Evolutionary conservation across 345 rosid species (phyloP), one percentile per base, ranked within the genome.

Genomic region (Anacardium occidentale): DNA sequence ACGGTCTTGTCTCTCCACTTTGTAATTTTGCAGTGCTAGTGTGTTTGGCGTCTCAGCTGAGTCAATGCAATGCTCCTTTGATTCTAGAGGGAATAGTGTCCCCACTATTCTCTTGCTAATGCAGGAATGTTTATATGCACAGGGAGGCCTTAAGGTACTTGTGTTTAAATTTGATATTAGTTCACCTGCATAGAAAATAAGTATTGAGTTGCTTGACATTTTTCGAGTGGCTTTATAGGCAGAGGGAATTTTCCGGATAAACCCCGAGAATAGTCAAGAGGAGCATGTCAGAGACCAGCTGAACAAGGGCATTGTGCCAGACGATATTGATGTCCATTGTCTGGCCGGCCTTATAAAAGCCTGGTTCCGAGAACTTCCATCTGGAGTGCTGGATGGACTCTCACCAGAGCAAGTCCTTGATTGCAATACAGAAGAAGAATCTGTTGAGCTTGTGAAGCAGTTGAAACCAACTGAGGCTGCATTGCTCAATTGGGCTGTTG

Each of bases 41-140:
- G 97, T 95, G 64, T 95, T 95, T 83, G 98, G 99, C 9, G 99
- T 95, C 66, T 95, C 99, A 3, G 97, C 99, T 1, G 96, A 92
- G 62, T 94, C 98, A 42, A 94, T 94, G 99, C 98, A 94, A 75
- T 89, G 95, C 69, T 85, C 92, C 25, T 92, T 62, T 29, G 99
- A 95, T 48, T 78, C 85, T 6, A 88, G 78, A 78, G 96, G 98
- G 21, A 90, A 90, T 73, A 90, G 99, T 68, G 91, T 95, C 52
- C 99, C 99, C 59, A 92, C 98, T 54, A 95, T 95, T 78, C 91
- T 95, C 66, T 85, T 95, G 81, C 83, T 95, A 64, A 90, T 92
- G 99, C 99, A 92, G 70, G 87, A 89, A 75, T 83, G 92, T 8
- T 70, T 95, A 2, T 95, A 88, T 66, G 82, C 93, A 0, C 97